phyloP scores from a whole-genome alignment of 2,329 filamentous ascomycete species.

The Moelleriella libera region DNA sequence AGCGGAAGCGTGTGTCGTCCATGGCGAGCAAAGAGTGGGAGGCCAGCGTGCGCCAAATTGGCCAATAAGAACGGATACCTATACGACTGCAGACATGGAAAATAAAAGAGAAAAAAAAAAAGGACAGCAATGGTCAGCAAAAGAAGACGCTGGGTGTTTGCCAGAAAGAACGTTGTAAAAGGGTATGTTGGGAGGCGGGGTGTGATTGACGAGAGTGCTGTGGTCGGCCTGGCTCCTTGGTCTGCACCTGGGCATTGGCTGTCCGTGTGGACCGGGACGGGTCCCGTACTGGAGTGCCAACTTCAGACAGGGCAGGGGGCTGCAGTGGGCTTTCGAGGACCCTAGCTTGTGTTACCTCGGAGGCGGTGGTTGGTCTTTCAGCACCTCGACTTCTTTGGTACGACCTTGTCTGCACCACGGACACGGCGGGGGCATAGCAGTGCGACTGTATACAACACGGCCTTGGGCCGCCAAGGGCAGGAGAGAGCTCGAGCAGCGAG shows the following conservation, averaged over 20 bases:
- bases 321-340: neutral
- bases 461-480: neutral
- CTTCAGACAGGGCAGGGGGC: slow-evolving; percentile 3
- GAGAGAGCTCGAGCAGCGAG: too few relatives aligned
- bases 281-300: neutral
- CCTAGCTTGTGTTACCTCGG: slow-evolving; percentile 3
- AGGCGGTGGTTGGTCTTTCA: slow-evolving; percentile 4
- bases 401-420: slow-evolving; percentile 1
- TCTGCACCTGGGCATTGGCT: neutral
- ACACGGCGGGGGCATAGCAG: neutral
- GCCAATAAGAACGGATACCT: slow-evolving; percentile 14
- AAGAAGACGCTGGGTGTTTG: too few relatives aligned
- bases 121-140: slow-evolving; percentile 8
- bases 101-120: slow-evolving; percentile 12
- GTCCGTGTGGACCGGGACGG: neutral
- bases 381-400: slow-evolving; percentile 1
- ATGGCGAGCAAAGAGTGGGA: slow-evolving; percentile 29
- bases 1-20: slow-evolving; percentile 68
- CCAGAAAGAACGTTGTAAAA: slow-evolving; percentile 13
- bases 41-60: slow-evolving; percentile 24
- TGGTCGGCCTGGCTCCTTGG: slow-evolving; percentile 5
- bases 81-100: slow-evolving; percentile 21
- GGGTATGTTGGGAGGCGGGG: slow-evolving; percentile 16
- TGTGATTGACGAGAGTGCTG: slow-evolving; percentile 9
- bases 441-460: neutral